Conservation (phyloP, 169 alveolate genomes). For the Eimeria acervulina region DNA sequence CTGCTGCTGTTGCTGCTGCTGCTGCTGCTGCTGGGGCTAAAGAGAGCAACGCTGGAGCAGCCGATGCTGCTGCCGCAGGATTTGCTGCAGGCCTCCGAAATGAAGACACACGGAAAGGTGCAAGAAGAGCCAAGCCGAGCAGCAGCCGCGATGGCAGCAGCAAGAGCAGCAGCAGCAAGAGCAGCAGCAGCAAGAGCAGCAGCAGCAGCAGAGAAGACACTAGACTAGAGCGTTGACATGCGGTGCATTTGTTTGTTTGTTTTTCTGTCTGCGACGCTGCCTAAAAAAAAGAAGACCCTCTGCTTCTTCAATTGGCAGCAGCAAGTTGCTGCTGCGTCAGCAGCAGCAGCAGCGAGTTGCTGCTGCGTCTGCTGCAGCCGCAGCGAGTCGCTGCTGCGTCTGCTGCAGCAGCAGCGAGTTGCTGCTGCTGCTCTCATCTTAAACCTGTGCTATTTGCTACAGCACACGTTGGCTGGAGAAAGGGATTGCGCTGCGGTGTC, state of each 20-base stretch:
- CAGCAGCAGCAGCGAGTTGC: neutral
- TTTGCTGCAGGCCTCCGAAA: neutral
- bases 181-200: constrained; percentile 26
- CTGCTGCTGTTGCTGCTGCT: constrained; percentile 56
- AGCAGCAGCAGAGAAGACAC: neutral
- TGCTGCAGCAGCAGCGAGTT: neutral
- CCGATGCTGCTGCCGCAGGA: neutral
- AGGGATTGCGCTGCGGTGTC: neutral
- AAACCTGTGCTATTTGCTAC: neutral
- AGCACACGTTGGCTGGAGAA: neutral
- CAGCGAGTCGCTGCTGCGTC: neutral
- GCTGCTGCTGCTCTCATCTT: neutral
- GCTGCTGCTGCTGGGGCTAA: constrained; percentile 28
- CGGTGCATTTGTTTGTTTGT: too few relatives aligned
- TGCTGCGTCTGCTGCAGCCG: neutral
- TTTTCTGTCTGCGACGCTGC: too few relatives aligned
- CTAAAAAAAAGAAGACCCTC: too few relatives aligned
- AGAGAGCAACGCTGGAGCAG: neutral
- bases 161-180: neutral
- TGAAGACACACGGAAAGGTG: neutral
- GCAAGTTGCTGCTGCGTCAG: too few relatives aligned
- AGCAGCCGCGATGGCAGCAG: neutral
- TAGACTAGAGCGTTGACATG: too few relatives aligned
- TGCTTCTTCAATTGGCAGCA: too few relatives aligned
- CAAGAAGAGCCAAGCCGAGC: neutral